Evolutionary conservation across 208 protist genomes (phyloP).

Genomic region (Acanthamoeba healyi): DNA sequence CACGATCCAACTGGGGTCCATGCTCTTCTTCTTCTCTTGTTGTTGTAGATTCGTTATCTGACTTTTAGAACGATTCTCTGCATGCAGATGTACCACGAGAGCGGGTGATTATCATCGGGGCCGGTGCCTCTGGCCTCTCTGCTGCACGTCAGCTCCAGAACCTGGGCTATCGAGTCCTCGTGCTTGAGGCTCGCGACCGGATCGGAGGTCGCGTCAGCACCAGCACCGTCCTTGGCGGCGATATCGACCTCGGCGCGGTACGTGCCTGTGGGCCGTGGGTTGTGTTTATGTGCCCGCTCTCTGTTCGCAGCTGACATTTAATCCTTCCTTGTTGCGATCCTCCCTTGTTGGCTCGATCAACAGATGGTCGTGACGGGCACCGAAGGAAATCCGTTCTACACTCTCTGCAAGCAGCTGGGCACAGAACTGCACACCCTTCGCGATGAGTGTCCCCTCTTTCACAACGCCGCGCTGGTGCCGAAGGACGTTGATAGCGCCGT

Average conservation of each 20-base stretch:
- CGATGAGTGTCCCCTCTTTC: constrained; percentile 34
- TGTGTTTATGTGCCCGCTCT: too few relatives aligned
- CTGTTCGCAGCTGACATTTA: not conserved
- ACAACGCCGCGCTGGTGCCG: not conserved
- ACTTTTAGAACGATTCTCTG: too few relatives aligned
- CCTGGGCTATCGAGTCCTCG: constrained; percentile 16
- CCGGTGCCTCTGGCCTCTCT: constrained; percentile 75
- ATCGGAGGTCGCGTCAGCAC: constrained; percentile 64
- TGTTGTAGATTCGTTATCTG: not conserved
- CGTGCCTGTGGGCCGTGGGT: not conserved
- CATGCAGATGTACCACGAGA: not conserved
- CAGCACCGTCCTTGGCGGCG: not conserved
- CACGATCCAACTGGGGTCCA: not conserved
- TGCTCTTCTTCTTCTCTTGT: not conserved
- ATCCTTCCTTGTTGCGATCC: too few relatives aligned
- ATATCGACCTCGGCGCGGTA: constrained; percentile 66
- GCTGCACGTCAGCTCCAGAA: constrained; percentile 62
- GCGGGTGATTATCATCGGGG: constrained; percentile 75
- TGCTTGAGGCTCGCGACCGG: constrained; percentile 75
- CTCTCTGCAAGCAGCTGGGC: constrained; percentile 16
- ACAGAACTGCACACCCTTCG: constrained; percentile 14
- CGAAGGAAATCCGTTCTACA: constrained; percentile 42
- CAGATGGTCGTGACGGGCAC: constrained; percentile 67
- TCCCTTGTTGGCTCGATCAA: not conserved
- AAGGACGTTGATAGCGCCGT: constrained; percentile 22